Percentiles rank a stretch among this genome's conserved stretches.
phyloP scores from a whole-genome alignment of 176 grass and related monocot species.

The Oryza meridionalis region DNA sequence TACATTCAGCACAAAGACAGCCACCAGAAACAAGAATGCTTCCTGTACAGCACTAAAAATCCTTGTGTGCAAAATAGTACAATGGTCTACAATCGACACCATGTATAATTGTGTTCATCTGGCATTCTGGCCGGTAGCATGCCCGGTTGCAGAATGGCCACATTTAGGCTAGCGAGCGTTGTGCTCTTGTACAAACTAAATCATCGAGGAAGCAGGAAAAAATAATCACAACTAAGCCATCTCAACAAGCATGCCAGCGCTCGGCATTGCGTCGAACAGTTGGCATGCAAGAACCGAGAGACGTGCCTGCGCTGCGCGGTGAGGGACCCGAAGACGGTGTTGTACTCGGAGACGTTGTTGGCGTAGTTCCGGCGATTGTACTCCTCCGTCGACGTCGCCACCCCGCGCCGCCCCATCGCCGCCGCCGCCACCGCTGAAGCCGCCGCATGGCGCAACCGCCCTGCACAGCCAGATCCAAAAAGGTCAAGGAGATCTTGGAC shows the following conservation, averaged over 20 bases:
- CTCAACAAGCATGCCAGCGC: neutral
- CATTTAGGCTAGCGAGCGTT: neutral
- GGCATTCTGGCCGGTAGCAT: neutral
- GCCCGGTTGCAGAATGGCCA: neutral
- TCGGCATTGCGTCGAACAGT: conserved; percentile 55
- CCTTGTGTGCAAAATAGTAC: neutral
- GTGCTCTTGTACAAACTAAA: neutral
- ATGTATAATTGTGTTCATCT: neutral
- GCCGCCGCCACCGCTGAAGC: conserved; percentile 23
- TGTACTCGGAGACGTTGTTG: conserved; percentile 82
- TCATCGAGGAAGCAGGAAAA: neutral
- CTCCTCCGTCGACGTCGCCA: conserved; percentile 65
- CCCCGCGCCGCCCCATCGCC: conserved; percentile 28
- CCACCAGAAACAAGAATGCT: neutral
- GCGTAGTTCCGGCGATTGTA: conserved; percentile 89
- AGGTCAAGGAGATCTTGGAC: conserved; percentile 2
- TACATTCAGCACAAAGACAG: neutral
- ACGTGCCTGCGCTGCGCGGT: conserved; percentile 75
- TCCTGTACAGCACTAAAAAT: neutral
- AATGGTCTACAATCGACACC: neutral
- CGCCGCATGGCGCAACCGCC: conserved; percentile 36
- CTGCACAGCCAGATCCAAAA: conserved; percentile 36
- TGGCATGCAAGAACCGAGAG: conserved; percentile 30
- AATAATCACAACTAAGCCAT: neutral
- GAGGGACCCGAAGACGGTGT: conserved; percentile 91